phyloP scores from a whole-genome alignment of 495 filamentous ascomycete species.

The Talaromyces borbonicus region DNA sequence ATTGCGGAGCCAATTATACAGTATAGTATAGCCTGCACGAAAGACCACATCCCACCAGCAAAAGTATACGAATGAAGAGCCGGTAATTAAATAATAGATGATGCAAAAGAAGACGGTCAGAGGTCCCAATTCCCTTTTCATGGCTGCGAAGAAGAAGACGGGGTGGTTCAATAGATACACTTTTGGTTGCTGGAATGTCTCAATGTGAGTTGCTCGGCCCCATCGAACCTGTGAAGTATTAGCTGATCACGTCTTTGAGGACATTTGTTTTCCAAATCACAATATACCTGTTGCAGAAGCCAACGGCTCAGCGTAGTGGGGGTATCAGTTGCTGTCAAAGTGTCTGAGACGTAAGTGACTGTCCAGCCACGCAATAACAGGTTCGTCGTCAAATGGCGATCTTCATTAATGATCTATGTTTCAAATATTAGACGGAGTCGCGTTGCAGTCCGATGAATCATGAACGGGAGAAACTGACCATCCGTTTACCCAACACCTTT shows the following conservation, averaged over 20 bases:
- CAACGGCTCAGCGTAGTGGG: constrained; percentile 22
- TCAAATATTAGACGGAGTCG: neutral
- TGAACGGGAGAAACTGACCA: neutral
- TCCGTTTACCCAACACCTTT: constrained; percentile 20
- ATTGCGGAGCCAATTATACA: constrained; percentile 21
- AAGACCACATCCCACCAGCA: constrained; percentile 18
- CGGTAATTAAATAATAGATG: constrained; percentile 21
- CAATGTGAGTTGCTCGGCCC: constrained; percentile 24
- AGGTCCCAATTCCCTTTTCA: constrained; percentile 21
- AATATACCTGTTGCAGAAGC: constrained; percentile 22
- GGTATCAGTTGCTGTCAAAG: constrained; percentile 23
- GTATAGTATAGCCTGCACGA: constrained; percentile 17
- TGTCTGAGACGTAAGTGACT: constrained; percentile 22
- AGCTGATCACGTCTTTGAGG: neutral
- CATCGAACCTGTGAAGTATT: constrained; percentile 12
- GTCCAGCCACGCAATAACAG: constrained; percentile 25
- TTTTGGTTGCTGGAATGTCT: constrained; percentile 24
- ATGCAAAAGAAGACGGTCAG: constrained; percentile 17
- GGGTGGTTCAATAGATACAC: constrained; percentile 22
- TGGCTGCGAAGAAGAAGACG: constrained; percentile 24
- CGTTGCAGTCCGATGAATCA: neutral
- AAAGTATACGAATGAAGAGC: constrained; percentile 19
- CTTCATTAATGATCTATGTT: constrained; percentile 21
- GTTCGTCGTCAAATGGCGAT: constrained; percentile 25
- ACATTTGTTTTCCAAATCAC: neutral